Base-by-base conservation (phyloP, 2,329 filamentous ascomycete genomes). In the Aspergillus vadensis region DNA sequence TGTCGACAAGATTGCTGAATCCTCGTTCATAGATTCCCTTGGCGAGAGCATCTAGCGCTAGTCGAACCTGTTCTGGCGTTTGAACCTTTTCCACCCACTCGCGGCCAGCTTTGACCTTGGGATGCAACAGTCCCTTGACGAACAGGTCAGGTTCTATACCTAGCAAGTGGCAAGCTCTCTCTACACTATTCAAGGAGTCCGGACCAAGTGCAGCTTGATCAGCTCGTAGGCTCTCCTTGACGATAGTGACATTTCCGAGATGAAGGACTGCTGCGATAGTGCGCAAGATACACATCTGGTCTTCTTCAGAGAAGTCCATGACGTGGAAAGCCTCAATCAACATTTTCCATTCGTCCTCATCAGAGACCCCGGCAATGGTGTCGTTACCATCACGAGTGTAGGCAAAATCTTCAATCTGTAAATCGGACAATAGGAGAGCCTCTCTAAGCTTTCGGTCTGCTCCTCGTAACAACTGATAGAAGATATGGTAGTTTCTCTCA, bases 11-110 rank as follows among this genome's bases (percentile, higher is more conserved):
- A 67, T 97, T 91, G 27, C 95, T 93, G 70, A 99, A 99, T 0
- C 91, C 90, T 62, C 96, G 91, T 76, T 99, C 95, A 74, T 99
- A 99, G 67, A 99, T 96, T 78, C 95, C 95, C 77, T 99, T 99
- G 7, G 95, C 88, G 15, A 99, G 83, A 15, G 95, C 94, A 77
- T 98, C 92, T 48, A 99, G 86, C 3, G 91, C 86, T 9, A 97
- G 86, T 23, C 91, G 90, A 48, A 97, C 96, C 74, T 99, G 95
- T 66, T 99, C 96, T 0, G 95, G 94, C 1, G 94, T 98, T 74
- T 99, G 95, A 1, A 96, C 93, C 75, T 98, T 99, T 73, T 98
- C 93, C 2, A 99, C 95, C 95, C 94, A 98, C 79, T 99, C 95
- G 55, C 93, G 87, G 19, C 95, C 95, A 44, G 95, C 95, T 77